Base-by-base conservation (phyloP, 2,329 filamentous ascomycete species). In the Lecanoromycetidae sp. region DNA sequence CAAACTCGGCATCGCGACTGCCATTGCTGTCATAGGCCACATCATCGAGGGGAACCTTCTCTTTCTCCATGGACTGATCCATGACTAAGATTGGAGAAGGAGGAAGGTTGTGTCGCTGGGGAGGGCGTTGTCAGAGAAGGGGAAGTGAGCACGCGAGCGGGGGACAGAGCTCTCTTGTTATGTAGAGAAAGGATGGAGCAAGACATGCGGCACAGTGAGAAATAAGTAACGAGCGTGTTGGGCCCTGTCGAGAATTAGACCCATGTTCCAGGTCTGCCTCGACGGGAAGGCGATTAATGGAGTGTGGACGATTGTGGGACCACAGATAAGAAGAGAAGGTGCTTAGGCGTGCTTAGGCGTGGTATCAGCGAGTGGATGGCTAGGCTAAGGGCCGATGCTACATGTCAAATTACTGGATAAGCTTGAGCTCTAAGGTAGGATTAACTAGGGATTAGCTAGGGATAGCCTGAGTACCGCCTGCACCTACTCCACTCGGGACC, bases 41-140 rank as follows among this genome's bases (percentile, higher is more conserved):
- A 19, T 45, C 44, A 20, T 47, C 44, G 17, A 46, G 29, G 27
- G 87, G 82, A 33, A 95, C 81, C 60, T 81, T 81, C 38, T 76
- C 73, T 61, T 84, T 25, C 29, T 46, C 32, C 22, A 37, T 7
- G 22, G 3, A 15, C 5, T 26, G 37, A 8, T 44, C 35, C 36
- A 23, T 33, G 13, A 19, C 36, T 27, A 8, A n/a, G 27, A 35
- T 7, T 13, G 35, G 10, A 33, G n/a, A 12, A 25, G 35, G 25
- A 17, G 34, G 23, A 39, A n/a, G n/a, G n/a, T n/a, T n/a, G n/a
- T n/a, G n/a, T n/a, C n/a, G n/a, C n/a, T 3, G 20, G 5, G 43
- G 13, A 25, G 15, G 41, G 20, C 15, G 22, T 32, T 19, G 12
- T 13, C 6, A 29, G 22, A 12, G 12, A 15, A n/a, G 12, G 22